Percentiles rank a stretch among this genome's conserved stretches.
These are phyloP conservation scores for Vitis hybrid DNA, from an alignment of 177 flowering plant species.

Conservation along the genomic window DNA sequence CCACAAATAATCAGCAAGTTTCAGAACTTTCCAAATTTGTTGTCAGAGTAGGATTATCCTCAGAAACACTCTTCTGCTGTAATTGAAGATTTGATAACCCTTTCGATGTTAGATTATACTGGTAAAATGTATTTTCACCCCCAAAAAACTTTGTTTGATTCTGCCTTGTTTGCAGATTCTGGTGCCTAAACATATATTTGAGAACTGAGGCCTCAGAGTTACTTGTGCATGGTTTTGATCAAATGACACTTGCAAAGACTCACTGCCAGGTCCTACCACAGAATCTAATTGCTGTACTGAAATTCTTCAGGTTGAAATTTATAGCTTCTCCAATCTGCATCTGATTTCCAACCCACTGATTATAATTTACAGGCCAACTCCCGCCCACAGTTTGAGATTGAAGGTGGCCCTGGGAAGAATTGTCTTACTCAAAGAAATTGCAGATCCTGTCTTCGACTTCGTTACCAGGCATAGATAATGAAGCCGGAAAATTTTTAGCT, in stretches of 20 bases:
- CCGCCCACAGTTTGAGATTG: constrained; percentile 16
- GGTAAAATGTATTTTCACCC: constrained; percentile 6
- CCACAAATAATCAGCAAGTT: constrained; percentile 12
- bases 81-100: constrained; percentile 8
- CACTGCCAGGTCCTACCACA: constrained; percentile 5
- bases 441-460: constrained; percentile 64
- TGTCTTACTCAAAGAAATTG: constrained; percentile 62
- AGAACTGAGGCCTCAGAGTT: constrained; percentile 2
- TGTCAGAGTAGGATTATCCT: constrained; percentile 20
- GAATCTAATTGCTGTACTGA: constrained; percentile 9
- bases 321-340: constrained; percentile 3
- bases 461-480: constrained; percentile 73
- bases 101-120: constrained; percentile 1
- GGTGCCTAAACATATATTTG: constrained; percentile 4
- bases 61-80: constrained; percentile 14
- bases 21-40: constrained; percentile 17
- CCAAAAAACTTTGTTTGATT: constrained; percentile 3
- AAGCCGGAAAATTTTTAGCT: constrained; percentile 17
- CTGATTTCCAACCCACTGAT: constrained; percentile 12
- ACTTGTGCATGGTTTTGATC: neutral
- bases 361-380: constrained; percentile 12
- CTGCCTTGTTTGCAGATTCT: constrained; percentile 7
- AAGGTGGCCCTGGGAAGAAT: constrained; percentile 38
- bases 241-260: constrained; percentile 1
- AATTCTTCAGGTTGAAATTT: constrained; percentile 3